phyloP scores from a whole-genome alignment of 2,329 filamentous ascomycete species.

The Colletotrichum sojae region DNA sequence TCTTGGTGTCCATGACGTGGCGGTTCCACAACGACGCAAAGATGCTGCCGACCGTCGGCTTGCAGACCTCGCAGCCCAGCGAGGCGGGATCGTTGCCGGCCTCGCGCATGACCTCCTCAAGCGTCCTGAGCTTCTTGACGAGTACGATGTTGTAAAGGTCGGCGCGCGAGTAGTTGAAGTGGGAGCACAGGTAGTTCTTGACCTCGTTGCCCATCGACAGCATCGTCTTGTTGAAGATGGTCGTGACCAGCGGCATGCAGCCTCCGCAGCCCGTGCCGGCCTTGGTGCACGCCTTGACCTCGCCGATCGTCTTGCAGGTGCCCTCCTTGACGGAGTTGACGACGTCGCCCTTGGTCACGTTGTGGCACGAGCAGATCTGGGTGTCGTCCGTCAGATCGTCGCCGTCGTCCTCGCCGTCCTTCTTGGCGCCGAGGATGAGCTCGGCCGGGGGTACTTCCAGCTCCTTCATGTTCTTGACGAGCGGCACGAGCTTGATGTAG shows the following conservation, averaged over 20 bases:
- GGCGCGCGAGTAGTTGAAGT: slow-evolving; percentile 86
- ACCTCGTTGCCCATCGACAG: slow-evolving; percentile 87
- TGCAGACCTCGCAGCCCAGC: slow-evolving; percentile 89
- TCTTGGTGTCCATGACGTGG: slow-evolving; percentile 80
- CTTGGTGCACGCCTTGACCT: slow-evolving; percentile 92
- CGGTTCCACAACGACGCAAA: slow-evolving; percentile 87
- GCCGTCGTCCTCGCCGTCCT: slow-evolving; percentile 79
- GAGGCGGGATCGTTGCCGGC: slow-evolving; percentile 80
- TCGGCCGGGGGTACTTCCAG: slow-evolving; percentile 85
- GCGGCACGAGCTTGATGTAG: slow-evolving; percentile 89
- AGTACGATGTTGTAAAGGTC: slow-evolving; percentile 93
- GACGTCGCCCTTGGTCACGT: slow-evolving; percentile 88
- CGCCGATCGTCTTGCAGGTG: slow-evolving; percentile 83
- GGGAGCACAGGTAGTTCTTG: slow-evolving; percentile 86
- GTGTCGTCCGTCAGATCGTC: slow-evolving; percentile 88
- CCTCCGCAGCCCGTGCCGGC: slow-evolving; percentile 92
- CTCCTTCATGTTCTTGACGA: slow-evolving; percentile 87
- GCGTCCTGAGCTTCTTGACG: slow-evolving; percentile 81
- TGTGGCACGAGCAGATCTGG: slow-evolving; percentile 94
- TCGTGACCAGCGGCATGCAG: slow-evolving; percentile 89
- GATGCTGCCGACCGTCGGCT: slow-evolving; percentile 85
- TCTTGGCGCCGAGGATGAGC: slow-evolving; percentile 84
- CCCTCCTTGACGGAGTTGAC: slow-evolving; percentile 81
- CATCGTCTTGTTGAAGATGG: slow-evolving; percentile 93
- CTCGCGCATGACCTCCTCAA: slow-evolving; percentile 83